Conservation (phyloP, 306 rosid genomes). For the Fagus crenata region DNA sequence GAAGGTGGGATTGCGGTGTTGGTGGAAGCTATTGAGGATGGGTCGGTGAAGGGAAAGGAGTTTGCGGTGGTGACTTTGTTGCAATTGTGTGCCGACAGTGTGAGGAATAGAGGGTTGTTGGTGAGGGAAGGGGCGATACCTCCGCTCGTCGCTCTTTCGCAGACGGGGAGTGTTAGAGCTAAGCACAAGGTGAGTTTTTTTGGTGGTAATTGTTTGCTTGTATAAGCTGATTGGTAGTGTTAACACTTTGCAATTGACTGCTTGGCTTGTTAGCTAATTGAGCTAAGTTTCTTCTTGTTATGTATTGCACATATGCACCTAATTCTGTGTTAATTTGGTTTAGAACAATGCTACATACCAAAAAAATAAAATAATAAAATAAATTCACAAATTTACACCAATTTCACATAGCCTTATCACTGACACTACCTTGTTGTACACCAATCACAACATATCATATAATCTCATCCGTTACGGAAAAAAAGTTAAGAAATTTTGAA, state of each 20-base stretch:
- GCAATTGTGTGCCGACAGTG: constrained; percentile 72
- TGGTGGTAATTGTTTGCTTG: too few relatives aligned
- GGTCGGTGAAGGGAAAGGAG: constrained; percentile 83
- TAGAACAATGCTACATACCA: too few relatives aligned
- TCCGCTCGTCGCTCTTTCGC: constrained; percentile 89
- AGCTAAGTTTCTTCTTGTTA: background rate
- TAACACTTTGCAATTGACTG: too few relatives aligned
- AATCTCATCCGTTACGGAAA: too few relatives aligned
- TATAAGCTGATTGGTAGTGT: background rate
- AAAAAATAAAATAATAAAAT: too few relatives aligned
- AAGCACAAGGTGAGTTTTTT: constrained; percentile 74
- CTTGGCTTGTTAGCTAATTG: background rate
- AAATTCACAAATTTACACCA: too few relatives aligned
- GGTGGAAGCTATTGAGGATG: constrained; percentile 91
- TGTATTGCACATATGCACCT: too few relatives aligned
- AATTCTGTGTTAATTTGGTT: too few relatives aligned
- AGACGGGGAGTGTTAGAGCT: constrained; percentile 69
- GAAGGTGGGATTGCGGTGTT: constrained; percentile 85
- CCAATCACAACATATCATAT: too few relatives aligned
- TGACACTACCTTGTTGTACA: too few relatives aligned
- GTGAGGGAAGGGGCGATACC: constrained; percentile 95
- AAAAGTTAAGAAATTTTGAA: too few relatives aligned
- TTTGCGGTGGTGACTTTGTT: constrained; percentile 78
- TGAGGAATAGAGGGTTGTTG: constrained; percentile 75
- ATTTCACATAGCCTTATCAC: too few relatives aligned